These are phyloP conservation scores for Elongisporangium anandrum DNA, from an alignment of 352 stramenopile species.

Conservation along the genomic window DNA sequence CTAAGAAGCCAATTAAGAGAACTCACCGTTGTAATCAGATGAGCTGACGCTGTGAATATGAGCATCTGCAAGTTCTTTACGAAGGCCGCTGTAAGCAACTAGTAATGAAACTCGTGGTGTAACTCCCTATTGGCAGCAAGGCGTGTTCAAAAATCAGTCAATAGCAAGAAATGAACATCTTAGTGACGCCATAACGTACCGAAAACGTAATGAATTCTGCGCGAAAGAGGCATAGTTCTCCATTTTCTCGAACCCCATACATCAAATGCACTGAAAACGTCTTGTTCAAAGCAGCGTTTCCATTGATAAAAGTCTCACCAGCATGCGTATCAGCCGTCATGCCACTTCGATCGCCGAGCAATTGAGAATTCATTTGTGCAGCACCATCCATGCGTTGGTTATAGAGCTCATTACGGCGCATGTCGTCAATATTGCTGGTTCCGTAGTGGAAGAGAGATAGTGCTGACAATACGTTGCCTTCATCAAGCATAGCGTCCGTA, in stretches of 20 bases:
- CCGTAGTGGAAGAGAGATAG: slow-evolving; percentile 74
- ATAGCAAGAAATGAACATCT: neutral
- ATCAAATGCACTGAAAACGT: slow-evolving; percentile 67
- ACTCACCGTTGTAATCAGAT: slow-evolving; percentile 61
- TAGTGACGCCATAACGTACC: slow-evolving; percentile 24
- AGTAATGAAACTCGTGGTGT: slow-evolving; percentile 55
- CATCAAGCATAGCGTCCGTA: slow-evolving; percentile 54
- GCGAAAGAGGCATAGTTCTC: slow-evolving; percentile 70
- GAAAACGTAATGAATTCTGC: slow-evolving; percentile 63
- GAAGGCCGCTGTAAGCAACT: slow-evolving; percentile 39
- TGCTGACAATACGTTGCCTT: slow-evolving; percentile 62
- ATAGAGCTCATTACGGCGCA: slow-evolving; percentile 43
- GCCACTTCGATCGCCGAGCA: slow-evolving; percentile 50
- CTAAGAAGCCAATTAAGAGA: neutral
- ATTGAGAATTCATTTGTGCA: slow-evolving; percentile 55
- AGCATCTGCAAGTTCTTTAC: slow-evolving; percentile 40
- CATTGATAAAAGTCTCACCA: slow-evolving; percentile 60
- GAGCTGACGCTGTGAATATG: slow-evolving; percentile 53
- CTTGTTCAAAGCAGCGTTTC: slow-evolving; percentile 50
- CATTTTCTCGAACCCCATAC: slow-evolving; percentile 60
- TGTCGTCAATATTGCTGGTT: slow-evolving; percentile 50
- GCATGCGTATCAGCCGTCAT: slow-evolving; percentile 53
- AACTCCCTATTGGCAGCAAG: slow-evolving; percentile 32
- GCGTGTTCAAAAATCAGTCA: neutral
- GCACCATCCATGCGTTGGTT: slow-evolving; percentile 65